Base-by-base conservation (phyloP, 2,329 filamentous ascomycete species). In the Beauveria caledonica region DNA sequence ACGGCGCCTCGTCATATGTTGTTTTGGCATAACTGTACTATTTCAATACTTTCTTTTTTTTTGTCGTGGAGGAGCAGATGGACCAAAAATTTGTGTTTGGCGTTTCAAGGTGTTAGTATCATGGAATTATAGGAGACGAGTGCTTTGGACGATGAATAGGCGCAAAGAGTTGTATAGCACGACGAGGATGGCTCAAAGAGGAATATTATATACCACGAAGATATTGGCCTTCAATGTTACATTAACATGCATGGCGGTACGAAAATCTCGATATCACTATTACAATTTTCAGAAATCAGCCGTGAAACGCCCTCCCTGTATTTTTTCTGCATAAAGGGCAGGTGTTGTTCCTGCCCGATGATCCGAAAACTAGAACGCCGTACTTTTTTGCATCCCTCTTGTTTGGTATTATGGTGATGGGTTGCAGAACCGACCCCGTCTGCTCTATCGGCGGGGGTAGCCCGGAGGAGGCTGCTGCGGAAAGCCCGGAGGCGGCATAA, bases 401-500 rank as follows among this genome's bases (percentile, higher is more conserved):
- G 13, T 29, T n/a, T 42, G 5, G 10, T 36, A n/a, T 19, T 15
- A 25, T 59, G 10, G 23, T 40, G 17, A 42, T 8, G 40, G 17
- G 25, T 17, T 15, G 11, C 9, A n/a, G 13, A 29, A 27, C 15
- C 27, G 29, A 36, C 33, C 17, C 39, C 6, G 27, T 17, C 36
- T 44, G 19, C 49, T 46, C 8, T 29, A 75, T 61, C 74, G 70
- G 36, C 72, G 69, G 48, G 67, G 71, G 63, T 76, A 77, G 27
- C 77, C 77, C 9, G 77, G 77, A 17, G 77, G 77, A 11, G 78
- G 76, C 45, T 61, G 59, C 59, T 60, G 58, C 63, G 77, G 75
- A 63, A 79, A 79, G 2, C 76, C 77, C 6, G 76, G 75, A 49
- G 74, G 73, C 1, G 73, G 73, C 69, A 73, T 70, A 54, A 75